phyloP scores from a whole-genome alignment of 805 yeast species.

The Nakazawaea peltata region DNA sequence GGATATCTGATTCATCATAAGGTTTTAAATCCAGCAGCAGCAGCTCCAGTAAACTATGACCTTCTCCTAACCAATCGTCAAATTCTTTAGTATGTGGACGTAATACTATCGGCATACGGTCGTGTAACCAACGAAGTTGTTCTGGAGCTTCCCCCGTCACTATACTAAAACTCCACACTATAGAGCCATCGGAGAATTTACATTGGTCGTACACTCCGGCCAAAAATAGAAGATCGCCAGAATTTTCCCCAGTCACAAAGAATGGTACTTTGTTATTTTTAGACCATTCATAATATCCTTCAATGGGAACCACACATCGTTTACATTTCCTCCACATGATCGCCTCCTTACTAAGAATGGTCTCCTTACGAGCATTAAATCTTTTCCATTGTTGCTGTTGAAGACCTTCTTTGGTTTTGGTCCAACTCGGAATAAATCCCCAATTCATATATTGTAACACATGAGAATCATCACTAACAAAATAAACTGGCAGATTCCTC shows the following conservation, averaged over 20 bases:
- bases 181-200: constrained; percentile 12
- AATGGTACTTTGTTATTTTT: constrained; percentile 19
- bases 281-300: constrained; percentile 85
- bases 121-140: constrained; percentile 61
- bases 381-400: constrained; percentile 35
- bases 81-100: constrained; percentile 52
- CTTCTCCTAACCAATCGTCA: constrained; percentile 49
- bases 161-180: constrained; percentile 49
- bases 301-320: constrained; percentile 71
- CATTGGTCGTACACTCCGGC: constrained; percentile 45
- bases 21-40: no score
- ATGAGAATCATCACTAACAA: constrained; percentile 12
- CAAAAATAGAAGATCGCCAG: constrained; percentile 53
- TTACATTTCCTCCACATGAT: constrained; percentile 50
- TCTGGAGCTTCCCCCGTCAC: constrained; percentile 66
- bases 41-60: constrained; percentile 32
- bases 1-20: constrained; percentile 29
- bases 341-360: constrained; percentile 36
- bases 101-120: constrained; percentile 69
- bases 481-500: constrained; percentile 33
- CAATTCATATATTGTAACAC: constrained; percentile 56
- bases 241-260: no score
- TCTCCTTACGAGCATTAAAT: constrained; percentile 72
- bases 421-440: constrained; percentile 74
- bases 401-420: constrained; percentile 29